A percentile compares a stretch with the other conserved stretches of the same genome.
phyloP scores from a whole-genome alignment of 2,329 filamentous ascomycete species.

The Paramyrothecium roridum region DNA sequence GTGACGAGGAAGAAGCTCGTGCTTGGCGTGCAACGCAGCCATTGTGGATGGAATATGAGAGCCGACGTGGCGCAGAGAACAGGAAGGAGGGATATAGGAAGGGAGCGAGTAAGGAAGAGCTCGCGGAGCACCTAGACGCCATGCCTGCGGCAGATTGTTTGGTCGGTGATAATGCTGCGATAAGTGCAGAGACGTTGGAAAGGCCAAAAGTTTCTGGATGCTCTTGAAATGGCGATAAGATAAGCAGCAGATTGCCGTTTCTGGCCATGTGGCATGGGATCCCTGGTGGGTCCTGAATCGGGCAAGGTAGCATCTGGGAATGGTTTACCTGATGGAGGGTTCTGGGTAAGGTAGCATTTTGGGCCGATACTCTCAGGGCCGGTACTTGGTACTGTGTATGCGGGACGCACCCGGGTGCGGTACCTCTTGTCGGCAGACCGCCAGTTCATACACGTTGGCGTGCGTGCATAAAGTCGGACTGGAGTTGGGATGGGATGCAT shows the following conservation, averaged over 20 bases:
- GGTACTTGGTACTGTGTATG: too few relatives aligned
- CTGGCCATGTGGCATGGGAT: conserved; percentile 1
- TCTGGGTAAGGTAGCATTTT: too few relatives aligned
- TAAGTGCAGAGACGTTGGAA: conserved; percentile 1
- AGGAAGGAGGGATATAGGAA: conserved; percentile 51
- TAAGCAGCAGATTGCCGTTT: not conserved
- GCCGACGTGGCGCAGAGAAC: conserved; percentile 19
- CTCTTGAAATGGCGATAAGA: too few relatives aligned
- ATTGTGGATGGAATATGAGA: conserved; percentile 14
- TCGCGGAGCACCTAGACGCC: conserved; percentile 20
- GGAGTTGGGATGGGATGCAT: too few relatives aligned
- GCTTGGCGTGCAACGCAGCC: conserved; percentile 3
- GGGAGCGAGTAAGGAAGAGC: conserved; percentile 19
- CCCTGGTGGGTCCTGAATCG: too few relatives aligned
- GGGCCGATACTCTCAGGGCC: too few relatives aligned
- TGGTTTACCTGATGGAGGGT: too few relatives aligned
- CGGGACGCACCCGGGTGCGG: too few relatives aligned
- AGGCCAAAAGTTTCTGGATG: conserved; percentile 2
- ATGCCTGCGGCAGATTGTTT: conserved; percentile 9
- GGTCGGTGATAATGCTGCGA: not conserved
- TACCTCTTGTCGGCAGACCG: too few relatives aligned
- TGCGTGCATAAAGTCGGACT: too few relatives aligned
- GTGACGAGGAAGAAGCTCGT: conserved; percentile 1
- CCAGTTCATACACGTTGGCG: too few relatives aligned
- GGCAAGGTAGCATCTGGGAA: too few relatives aligned